Evolutionary conservation across 257 asterid species (phyloP), one percentile per base, ranked within the genome.

Genomic region (Solanum sejunctum): DNA sequence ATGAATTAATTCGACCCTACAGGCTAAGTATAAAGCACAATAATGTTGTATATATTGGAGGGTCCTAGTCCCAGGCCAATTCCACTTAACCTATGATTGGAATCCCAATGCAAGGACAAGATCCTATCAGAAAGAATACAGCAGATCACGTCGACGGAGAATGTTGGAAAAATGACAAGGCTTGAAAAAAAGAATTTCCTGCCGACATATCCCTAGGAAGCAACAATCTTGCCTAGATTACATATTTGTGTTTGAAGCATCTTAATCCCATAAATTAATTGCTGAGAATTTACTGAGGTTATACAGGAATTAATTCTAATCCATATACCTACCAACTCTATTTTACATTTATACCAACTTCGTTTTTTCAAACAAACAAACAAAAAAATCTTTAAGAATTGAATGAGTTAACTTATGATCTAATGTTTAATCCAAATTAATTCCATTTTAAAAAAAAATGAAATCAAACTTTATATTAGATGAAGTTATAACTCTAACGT

Each of bases 11-110:
- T 72, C 7, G 43, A 49, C 43, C 58, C 45, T 23, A 47, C 41
- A 49, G 18, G 28, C 28, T 28, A 71, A 71, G 1, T 52, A 52
- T 52, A 52, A 52, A 52, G 66, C 66, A 20, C 26, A 20, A 20
- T 58, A 58, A 58, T 58, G 15, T 60, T 21, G 32, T 21, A 16
- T 23, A 36, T 17, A 69, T 69, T 69, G 57, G 43, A 5, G 51
- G 77, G 58, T 7, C 7, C 75, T 7, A 4, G 43, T 41, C 28
- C 28, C 66, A 58, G 66, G 66, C 82, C 21, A 49, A 49, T 51
- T 51, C 82, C 61, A 75, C 82, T 49, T 7, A 86, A 70, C 77
- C 73, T 28, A 60, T 77, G 89, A 75, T 87, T 85, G 81, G 86
- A 81, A 84, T 47, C 79, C 78, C 87, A 43, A 77, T 57, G 81